A percentile compares a stretch with the other conserved stretches of the same genome.
phyloP scores from a whole-genome alignment of 2,329 filamentous ascomycete species.

The Chaetomium olivaceum region DNA sequence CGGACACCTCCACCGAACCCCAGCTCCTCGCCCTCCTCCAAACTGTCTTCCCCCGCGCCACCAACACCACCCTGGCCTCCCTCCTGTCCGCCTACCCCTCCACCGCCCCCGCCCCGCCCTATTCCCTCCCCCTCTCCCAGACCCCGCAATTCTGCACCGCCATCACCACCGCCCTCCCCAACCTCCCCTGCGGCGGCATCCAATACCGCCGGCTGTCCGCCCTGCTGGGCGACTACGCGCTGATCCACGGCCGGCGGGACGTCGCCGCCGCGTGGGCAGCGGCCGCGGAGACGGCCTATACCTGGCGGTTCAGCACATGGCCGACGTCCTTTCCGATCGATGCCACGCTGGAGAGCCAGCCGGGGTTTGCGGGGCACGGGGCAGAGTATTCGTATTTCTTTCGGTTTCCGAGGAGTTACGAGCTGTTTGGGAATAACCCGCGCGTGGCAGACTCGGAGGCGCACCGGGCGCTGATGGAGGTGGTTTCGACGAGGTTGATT shows the following conservation, averaged over 20 bases:
- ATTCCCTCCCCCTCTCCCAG: neutral
- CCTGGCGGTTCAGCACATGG: neutral
- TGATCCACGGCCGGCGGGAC: neutral
- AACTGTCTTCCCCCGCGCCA: neutral
- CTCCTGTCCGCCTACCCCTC: neutral
- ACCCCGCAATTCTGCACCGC: neutral
- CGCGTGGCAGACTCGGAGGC: neutral
- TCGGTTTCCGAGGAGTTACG: neutral
- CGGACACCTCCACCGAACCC: neutral
- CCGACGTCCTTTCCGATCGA: neutral
- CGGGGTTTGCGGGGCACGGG: neutral
- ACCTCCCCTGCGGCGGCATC: neutral
- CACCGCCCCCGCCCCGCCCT: neutral
- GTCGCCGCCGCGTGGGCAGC: neutral
- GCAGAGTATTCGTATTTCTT: neutral
- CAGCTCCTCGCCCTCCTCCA: neutral
- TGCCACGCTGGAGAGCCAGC: neutral
- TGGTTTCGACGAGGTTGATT: neutral
- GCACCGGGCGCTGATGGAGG: neutral
- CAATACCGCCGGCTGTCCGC: neutral
- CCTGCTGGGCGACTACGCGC: neutral
- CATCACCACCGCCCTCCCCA: neutral
- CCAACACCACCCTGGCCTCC: neutral
- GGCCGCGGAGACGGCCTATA: neutral
- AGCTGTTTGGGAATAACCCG: slow-evolving; percentile 3